phyloP scores from a whole-genome alignment of 257 asterid genomes.

The Agastache rugosa region DNA sequence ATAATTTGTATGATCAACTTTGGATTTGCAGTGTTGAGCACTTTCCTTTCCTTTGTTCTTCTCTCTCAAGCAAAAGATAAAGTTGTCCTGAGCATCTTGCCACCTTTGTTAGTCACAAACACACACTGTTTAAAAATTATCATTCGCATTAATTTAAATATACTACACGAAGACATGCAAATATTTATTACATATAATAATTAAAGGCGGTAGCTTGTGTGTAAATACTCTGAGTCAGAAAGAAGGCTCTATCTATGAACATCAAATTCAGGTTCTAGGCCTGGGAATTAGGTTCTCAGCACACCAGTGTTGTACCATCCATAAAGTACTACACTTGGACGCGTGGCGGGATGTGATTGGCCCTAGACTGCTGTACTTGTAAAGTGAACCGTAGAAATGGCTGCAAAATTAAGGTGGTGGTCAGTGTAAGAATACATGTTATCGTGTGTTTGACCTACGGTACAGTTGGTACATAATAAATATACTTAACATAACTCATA shows the following conservation, averaged over 20 bases:
- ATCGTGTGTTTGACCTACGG: too few species aligned
- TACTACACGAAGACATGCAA: neutral
- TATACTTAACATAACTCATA: too few species aligned
- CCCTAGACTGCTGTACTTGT: neutral
- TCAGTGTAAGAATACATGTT: neutral
- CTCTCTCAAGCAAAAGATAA: slow-evolving; percentile 59
- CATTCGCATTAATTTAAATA: slow-evolving; percentile 6
- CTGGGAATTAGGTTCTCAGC: slow-evolving; percentile 42
- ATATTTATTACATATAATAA: neutral
- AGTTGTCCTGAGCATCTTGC: slow-evolving; percentile 58
- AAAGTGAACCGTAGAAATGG: slow-evolving; percentile 10
- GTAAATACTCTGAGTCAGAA: slow-evolving; percentile 7
- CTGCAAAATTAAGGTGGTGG: neutral
- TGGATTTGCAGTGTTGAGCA: slow-evolving; percentile 3
- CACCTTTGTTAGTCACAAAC: slow-evolving; percentile 41
- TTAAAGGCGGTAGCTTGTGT: slow-evolving; percentile 24
- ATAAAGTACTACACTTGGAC: neutral
- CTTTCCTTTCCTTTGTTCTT: slow-evolving; percentile 38
- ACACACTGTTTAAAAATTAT: slow-evolving; percentile 19
- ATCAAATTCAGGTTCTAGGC: slow-evolving; percentile 26
- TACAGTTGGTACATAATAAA: too few species aligned
- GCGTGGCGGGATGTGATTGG: slow-evolving; percentile 33
- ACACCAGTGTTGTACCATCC: neutral
- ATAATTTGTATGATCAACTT: slow-evolving; percentile 21
- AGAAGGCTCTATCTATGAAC: neutral